Evolutionary conservation across 2,329 filamentous ascomycete genomes (phyloP).

Genomic region (Zelopaecilomyces penicillatus): DNA sequence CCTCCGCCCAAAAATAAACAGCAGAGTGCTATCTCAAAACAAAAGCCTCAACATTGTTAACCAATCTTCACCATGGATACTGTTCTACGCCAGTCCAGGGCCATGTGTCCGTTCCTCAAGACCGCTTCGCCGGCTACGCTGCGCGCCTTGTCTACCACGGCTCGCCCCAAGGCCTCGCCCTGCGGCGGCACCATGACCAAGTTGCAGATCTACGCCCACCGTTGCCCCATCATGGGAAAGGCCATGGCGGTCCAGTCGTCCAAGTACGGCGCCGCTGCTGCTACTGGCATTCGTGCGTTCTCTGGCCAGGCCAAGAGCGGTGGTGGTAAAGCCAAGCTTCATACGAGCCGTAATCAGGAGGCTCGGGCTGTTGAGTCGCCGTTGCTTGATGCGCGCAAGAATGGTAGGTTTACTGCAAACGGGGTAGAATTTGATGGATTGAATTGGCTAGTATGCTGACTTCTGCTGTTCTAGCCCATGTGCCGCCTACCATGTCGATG

Average conservation of each 20-base stretch:
- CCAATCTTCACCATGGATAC: constrained; percentile 63
- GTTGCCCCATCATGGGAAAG: constrained; percentile 98
- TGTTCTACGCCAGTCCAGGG: constrained; percentile 88
- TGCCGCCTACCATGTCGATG: constrained; percentile 14
- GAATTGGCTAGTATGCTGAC: background rate
- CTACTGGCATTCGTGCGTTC: constrained; percentile 41
- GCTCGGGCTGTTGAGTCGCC: constrained; percentile 66
- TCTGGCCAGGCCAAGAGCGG: constrained; percentile 43
- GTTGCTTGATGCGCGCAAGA: constrained; percentile 38
- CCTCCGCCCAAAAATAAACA: too few species aligned
- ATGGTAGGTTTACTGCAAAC: constrained; percentile 33
- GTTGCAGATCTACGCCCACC: constrained; percentile 84
- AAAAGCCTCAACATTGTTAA: too few species aligned
- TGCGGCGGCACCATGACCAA: constrained; percentile 95
- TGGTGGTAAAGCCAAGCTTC: constrained; percentile 60
- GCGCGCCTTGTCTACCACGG: constrained; percentile 75
- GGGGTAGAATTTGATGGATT: background rate
- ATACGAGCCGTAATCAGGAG: constrained; percentile 70
- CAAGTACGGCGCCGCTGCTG: constrained; percentile 39
- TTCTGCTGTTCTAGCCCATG: constrained; percentile 4
- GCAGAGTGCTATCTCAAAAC: too few species aligned
- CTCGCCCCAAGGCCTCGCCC: constrained; percentile 56
- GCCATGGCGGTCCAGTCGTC: constrained; percentile 80
- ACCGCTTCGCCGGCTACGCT: constrained; percentile 87
- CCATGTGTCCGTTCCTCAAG: constrained; percentile 95